Conservation (phyloP, 2,329 filamentous ascomycete species). For the Colletotrichum salicis region DNA sequence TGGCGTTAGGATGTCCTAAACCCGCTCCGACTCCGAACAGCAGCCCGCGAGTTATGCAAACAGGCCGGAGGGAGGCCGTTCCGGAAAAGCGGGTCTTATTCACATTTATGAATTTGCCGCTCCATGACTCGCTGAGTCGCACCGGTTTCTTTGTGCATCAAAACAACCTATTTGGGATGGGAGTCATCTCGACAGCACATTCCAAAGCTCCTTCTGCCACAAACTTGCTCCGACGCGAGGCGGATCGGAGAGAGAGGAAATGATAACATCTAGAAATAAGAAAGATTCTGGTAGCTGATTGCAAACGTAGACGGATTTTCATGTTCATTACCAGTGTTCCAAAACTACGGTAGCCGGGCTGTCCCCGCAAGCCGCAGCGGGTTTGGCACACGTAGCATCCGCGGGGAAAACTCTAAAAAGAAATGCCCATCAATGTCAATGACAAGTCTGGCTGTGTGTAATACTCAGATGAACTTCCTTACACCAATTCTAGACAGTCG, state of each 20-base stretch:
- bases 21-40: neutral
- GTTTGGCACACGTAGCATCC: neutral
- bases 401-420: neutral
- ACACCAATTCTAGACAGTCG: neutral
- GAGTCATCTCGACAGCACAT: neutral
- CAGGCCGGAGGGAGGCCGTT: neutral
- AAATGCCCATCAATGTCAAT: neutral
- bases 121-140: neutral
- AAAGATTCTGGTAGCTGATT: neutral
- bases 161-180: neutral
- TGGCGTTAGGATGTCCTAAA: neutral
- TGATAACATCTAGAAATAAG: neutral
- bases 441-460: neutral
- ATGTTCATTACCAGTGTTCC: neutral
- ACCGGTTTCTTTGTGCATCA: too few species aligned
- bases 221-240: neutral
- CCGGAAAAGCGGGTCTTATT: neutral
- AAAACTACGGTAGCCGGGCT: neutral
- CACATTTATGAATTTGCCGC: neutral
- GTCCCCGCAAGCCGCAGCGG: neutral
- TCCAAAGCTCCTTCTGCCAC: neutral
- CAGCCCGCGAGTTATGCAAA: neutral
- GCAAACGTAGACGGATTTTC: neutral
- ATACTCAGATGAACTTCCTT: neutral
- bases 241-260: neutral